Evolutionary conservation across 768 basidiomycete species (phyloP), one percentile per base, ranked within the genome.

Genomic region (Suillus ampliporus): DNA sequence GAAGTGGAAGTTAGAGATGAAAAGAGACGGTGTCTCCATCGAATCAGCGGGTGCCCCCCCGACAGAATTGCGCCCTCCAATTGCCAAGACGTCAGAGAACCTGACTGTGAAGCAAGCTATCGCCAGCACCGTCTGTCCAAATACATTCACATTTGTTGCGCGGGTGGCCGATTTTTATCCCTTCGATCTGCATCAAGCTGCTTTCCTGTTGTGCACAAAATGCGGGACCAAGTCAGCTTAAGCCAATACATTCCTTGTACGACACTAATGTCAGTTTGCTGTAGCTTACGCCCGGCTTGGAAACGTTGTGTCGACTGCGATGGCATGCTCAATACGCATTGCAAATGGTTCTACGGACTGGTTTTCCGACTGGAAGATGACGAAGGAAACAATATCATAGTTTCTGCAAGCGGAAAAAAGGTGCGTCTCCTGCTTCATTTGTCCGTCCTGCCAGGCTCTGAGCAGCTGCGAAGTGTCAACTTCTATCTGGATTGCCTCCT

Each of bases 161-260:
- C 83, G 82, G 21, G 79, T 82, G 3, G 68, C 84, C 10, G 86
- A 88, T 67, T 89, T 84, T 68, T 82, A 79, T 66, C 90, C 90
- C 1, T 75, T 79, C 37, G 68, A 79, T 34, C 67, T 89, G 34
- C 65, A 74, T 31, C 80, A 88, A 17, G 84, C 80, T 17, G 79
- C 83, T 40, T 74, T 78, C 28, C 74, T 83, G 40, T 75, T 75
- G 43, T 92, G 89, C 71, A 78, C 75, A 7, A 80, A 78, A 4
- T 91, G 90, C 72, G 68, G 81, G 9, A 68, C 75, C 57, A 73
- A 79, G 90, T 89, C 64, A 67, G 81, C 71, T 15, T 21, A 15
- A 43, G 19, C 53, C 26, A 35, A 44, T 34, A 57, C 10, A 58
- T 5, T 26, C 23, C 41, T 58, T 47, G 17, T 21, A 34, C 17